Percentiles rank a stretch among this genome's conserved stretches.
Conservation (phyloP, 177 flowering plant species). For the Vitis hybrid region DNA sequence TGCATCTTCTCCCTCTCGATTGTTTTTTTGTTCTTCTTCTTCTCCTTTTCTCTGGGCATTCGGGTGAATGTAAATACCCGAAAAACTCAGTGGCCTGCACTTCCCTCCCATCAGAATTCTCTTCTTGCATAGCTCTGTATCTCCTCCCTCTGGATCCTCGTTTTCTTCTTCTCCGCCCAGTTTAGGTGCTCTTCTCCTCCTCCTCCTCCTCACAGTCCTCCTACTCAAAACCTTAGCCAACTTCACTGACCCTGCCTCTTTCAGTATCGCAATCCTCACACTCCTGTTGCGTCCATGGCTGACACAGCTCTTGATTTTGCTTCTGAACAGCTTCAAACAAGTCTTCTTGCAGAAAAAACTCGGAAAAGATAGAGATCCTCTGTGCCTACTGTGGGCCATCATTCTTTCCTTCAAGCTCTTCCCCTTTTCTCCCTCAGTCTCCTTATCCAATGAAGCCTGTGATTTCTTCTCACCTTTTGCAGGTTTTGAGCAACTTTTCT, state of each 20-base stretch:
- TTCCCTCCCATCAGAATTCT: slow-evolving; percentile 49
- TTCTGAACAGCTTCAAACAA: neutral
- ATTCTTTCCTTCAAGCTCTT: neutral
- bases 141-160: neutral
- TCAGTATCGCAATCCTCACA: neutral
- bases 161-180: neutral
- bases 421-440: neutral
- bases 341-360: neutral
- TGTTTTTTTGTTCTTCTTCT: slow-evolving; percentile 1
- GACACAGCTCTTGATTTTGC: neutral
- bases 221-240: neutral
- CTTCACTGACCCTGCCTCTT: neutral
- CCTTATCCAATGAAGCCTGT: neutral
- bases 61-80: slow-evolving; percentile 18
- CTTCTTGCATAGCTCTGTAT: slow-evolving; percentile 44
- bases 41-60: neutral
- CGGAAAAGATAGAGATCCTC: neutral
- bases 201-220: neutral
- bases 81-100: slow-evolving; percentile 38
- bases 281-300: neutral
- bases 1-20: neutral
- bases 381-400: neutral
- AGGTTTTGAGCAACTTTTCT: neutral
- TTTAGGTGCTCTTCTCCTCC: neutral
- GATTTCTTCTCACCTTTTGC: neutral